Percentiles rank a stretch among this genome's conserved stretches.
phyloP scores from a whole-genome alignment of 805 yeast species.

The Ogataea thermomethanolica region DNA sequence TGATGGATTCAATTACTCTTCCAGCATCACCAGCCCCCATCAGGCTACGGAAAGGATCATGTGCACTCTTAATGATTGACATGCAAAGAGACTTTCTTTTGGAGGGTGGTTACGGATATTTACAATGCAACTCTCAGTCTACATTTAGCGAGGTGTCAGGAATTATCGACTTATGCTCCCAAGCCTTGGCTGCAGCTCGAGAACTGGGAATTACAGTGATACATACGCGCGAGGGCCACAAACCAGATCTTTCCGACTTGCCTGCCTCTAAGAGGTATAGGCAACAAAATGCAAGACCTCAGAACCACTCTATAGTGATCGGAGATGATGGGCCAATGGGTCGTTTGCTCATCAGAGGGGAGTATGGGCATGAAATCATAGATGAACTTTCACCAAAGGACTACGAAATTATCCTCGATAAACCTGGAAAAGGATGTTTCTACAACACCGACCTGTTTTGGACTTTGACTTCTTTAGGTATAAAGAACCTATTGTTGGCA shows the following conservation, averaged over 20 bases:
- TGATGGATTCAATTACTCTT: background rate
- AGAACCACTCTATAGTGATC: conserved; percentile 19
- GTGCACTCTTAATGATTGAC: conserved; percentile 31
- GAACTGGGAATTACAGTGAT: conserved; percentile 28
- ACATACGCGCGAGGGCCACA: conserved; percentile 35
- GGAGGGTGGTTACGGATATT: conserved; percentile 29
- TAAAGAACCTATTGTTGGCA: conserved; percentile 27
- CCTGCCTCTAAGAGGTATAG: conserved; percentile 28
- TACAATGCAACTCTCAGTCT: conserved; percentile 14
- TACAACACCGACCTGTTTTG: conserved; percentile 32
- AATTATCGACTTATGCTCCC: conserved; percentile 25
- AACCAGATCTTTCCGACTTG: conserved; percentile 28
- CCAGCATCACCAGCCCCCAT: conserved; percentile 12
- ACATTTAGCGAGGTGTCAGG: conserved; percentile 14
- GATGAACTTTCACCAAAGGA: conserved; percentile 29
- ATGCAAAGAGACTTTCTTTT: conserved; percentile 34
- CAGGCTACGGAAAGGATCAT: conserved; percentile 13
- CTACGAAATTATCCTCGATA: conserved; percentile 29
- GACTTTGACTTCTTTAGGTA: conserved; percentile 26
- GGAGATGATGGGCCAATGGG: conserved; percentile 35
- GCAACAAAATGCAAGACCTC: conserved; percentile 23
- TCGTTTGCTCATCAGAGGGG: conserved; percentile 28
- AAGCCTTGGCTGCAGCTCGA: conserved; percentile 26
- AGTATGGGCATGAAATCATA: conserved; percentile 33
- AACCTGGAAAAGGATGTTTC: conserved; percentile 34